Conservation (phyloP, 2,329 filamentous ascomycete species). For the Paradendryphiella salina region DNA sequence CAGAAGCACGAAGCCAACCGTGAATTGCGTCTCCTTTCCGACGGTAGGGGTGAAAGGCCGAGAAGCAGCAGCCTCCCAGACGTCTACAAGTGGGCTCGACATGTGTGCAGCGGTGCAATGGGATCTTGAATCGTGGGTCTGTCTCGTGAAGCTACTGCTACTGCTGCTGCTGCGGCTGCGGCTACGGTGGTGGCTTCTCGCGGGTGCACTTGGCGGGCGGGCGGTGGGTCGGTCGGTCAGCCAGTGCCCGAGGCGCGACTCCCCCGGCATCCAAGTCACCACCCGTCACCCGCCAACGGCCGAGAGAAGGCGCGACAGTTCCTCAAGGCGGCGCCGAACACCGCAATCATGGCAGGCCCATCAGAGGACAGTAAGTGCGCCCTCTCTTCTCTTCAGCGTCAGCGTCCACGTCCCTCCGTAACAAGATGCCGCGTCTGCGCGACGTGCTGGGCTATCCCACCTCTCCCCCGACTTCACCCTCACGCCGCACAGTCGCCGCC, state of each 20-base stretch:
- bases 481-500: constrained; percentile 5
- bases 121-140: constrained; percentile 11
- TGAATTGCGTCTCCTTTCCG: constrained; percentile 81
- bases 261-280: constrained; percentile 22
- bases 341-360: constrained; percentile 38
- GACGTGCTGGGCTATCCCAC: constrained; percentile 27
- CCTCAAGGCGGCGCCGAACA: constrained; percentile 13
- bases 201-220: not conserved
- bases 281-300: constrained; percentile 2
- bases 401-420: constrained; percentile 10
- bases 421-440: constrained; percentile 18
- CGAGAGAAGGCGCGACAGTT: constrained; percentile 16
- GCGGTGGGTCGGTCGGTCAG: constrained; percentile 16
- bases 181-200: constrained; percentile 34
- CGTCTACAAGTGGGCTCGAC: constrained; percentile 66
- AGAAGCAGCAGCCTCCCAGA: constrained; percentile 91
- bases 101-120: constrained; percentile 35
- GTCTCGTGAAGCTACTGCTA: constrained; percentile 20
- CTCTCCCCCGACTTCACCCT: constrained; percentile 18
- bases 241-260: constrained; percentile 23
- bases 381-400: not conserved
- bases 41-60: constrained; percentile 81
- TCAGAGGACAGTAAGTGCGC: constrained; percentile 45
- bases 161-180: no score
- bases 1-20: constrained; percentile 75